Conservation (phyloP, 1,284 basidiomycete genomes). For the Rhizopogon parksii region DNA sequence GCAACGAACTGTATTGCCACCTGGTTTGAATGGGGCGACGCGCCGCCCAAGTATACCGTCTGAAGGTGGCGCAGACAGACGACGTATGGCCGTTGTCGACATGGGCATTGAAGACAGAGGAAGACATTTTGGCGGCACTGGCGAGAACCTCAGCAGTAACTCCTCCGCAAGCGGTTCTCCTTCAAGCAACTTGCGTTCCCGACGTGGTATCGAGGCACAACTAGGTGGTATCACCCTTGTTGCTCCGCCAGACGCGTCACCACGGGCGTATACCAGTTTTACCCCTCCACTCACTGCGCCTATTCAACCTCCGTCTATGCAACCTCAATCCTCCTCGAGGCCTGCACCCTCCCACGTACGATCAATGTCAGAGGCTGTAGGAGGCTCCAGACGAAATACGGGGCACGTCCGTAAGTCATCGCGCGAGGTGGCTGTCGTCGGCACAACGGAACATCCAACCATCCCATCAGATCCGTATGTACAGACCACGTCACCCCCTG, state of each 20-base stretch:
- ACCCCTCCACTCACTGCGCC: conserved; percentile 47
- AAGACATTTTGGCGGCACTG: conserved; percentile 11
- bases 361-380: conserved; percentile 39
- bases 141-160: conserved; percentile 1
- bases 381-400: conserved; percentile 10
- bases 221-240: conserved; percentile 55
- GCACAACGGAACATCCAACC: conserved; percentile 30
- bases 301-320: conserved; percentile 15
- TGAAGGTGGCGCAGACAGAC: conserved; percentile 54
- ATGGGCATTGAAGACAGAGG: conserved; percentile 32
- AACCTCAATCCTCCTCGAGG: conserved; percentile 8
- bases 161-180: conserved; percentile 25
- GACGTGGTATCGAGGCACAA: conserved; percentile 39
- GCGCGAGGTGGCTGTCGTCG: conserved; percentile 54
- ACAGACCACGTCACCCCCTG: conserved; percentile 12
- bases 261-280: conserved; percentile 42
- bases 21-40: conserved; percentile 22
- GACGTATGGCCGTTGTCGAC: conserved; percentile 61
- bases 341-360: conserved; percentile 29
- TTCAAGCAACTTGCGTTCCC: conserved; percentile 31
- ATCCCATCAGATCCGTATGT: conserved; percentile 23
- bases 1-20: conserved; percentile 25
- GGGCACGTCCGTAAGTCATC: conserved; percentile 34
- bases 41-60: conserved; percentile 46
- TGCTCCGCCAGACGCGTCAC: conserved; percentile 60